phyloP scores from a whole-genome alignment of 495 filamentous ascomycete species.

The Annulohypoxylon bovei region DNA sequence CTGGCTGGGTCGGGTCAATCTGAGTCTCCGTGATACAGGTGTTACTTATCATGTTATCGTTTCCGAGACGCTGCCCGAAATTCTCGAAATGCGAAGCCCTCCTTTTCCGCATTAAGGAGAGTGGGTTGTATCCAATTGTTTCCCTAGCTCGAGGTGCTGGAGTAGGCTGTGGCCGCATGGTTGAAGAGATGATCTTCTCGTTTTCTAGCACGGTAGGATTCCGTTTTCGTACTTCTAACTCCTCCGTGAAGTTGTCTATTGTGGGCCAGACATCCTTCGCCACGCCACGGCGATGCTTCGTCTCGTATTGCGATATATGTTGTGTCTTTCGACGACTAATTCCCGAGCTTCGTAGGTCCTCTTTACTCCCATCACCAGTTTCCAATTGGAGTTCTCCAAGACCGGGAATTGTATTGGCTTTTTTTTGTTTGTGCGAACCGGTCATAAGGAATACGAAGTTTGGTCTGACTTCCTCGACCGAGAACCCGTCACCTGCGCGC shows the following conservation, averaged over 20 bases:
- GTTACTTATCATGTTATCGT: background rate
- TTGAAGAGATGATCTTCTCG: conserved; percentile 18
- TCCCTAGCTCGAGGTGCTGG: background rate
- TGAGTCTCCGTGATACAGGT: background rate
- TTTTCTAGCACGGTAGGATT: background rate
- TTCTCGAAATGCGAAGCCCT: conserved; percentile 38
- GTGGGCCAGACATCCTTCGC: conserved; percentile 43
- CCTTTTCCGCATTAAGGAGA: conserved; percentile 15
- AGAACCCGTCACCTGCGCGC: conserved; percentile 43
- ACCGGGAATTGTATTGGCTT: conserved; percentile 17
- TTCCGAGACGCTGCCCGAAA: conserved; percentile 25
- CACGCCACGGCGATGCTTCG: background rate
- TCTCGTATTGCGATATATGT: background rate
- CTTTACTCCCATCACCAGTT: background rate
- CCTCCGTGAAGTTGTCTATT: conserved; percentile 40
- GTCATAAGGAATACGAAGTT: conserved; percentile 19
- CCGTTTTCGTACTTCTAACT: conserved; percentile 8
- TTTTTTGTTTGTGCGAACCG: conserved; percentile 32
- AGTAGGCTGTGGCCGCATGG: conserved; percentile 5
- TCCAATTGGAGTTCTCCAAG: conserved; percentile 42
- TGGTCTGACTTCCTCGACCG: conserved; percentile 39
- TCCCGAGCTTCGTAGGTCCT: background rate
- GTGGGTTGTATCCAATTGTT: background rate
- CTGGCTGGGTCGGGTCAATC: background rate
- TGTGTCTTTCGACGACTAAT: background rate